Evolutionary conservation across 768 basidiomycete genomes (phyloP).

Genomic region (Amanita brunnescens): DNA sequence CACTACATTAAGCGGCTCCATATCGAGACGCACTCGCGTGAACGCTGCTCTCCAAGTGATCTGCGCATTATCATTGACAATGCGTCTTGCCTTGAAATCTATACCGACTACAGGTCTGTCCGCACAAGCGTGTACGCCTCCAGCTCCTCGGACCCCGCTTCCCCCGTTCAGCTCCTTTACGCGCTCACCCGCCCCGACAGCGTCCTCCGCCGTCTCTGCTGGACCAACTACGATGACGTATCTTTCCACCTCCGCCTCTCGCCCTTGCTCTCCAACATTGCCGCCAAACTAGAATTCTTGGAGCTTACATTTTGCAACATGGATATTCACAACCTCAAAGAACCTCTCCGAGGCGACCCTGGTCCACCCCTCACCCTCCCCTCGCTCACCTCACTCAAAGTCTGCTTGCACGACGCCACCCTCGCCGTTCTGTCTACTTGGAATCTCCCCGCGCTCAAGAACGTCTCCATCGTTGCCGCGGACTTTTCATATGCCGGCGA

Average conservation of each 20-base stretch:
- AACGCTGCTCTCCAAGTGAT: slow-evolving; percentile 57
- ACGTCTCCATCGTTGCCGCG: slow-evolving; percentile 59
- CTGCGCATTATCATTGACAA: slow-evolving; percentile 62
- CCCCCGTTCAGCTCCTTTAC: slow-evolving; percentile 50
- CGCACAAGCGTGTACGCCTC: slow-evolving; percentile 43
- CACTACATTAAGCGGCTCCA: slow-evolving; percentile 54
- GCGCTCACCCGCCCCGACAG: slow-evolving; percentile 48
- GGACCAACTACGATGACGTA: slow-evolving; percentile 67
- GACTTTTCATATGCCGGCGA: slow-evolving; percentile 63
- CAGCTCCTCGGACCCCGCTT: slow-evolving; percentile 28
- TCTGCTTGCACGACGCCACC: slow-evolving; percentile 63
- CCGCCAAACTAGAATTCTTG: slow-evolving; percentile 53
- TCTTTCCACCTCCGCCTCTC: slow-evolving; percentile 46
- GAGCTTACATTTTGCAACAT: slow-evolving; percentile 54
- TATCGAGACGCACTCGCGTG: slow-evolving; percentile 59
- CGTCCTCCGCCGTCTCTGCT: slow-evolving; percentile 49
- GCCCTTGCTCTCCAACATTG: slow-evolving; percentile 42
- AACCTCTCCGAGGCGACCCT: slow-evolving; percentile 12
- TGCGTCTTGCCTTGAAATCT: slow-evolving; percentile 49
- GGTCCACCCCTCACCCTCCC: slow-evolving; percentile 41
- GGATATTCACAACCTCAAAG: slow-evolving; percentile 26
- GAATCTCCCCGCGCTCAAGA: slow-evolving; percentile 53
- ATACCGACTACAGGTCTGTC: slow-evolving; percentile 57
- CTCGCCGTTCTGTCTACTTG: slow-evolving; percentile 59
- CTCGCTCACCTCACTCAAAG: slow-evolving; percentile 56